Evolutionary conservation across 371 early-diverging fungal species (phyloP), one percentile per base, ranked within the genome.

Genomic region (Mortierella sp.): DNA sequence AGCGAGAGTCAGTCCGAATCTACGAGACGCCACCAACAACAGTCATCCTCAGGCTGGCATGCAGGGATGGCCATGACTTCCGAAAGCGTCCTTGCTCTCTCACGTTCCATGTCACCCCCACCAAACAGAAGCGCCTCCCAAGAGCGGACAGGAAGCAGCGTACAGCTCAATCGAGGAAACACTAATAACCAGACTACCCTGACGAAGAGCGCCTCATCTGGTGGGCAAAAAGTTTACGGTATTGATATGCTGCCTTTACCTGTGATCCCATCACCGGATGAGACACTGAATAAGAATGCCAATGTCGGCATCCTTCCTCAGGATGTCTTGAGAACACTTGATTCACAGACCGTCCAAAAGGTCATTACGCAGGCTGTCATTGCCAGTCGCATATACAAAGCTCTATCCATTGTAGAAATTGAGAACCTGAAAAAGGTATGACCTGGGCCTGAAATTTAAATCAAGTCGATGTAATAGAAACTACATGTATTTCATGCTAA

Each of bases 341-440:
- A 80, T 22, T 51, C 65, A 1, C 40, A 67, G 43, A 74, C 71
- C 34, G 60, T 74, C 29, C 80, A 80, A 55, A 80, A 74, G 45
- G 65, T 70, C 34, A 70, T 80, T 28, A 80, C 70, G 9, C 64
- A 51, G 15, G 70, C 80, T 0, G 80, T 80, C 51, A 80, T 80
- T 58, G 70, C 80, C n/a, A 80, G 75, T 19, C 70, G 80, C 10
- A 55, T 80, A 22, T 80, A 80, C 65, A 80, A 70, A 32, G 74
- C 70, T 26, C 49, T 80, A 19, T 42, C 62, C 7, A 28, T 70
- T 43, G 75, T 70, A 7, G 80, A 80, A 34, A 40, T 80, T 22
- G 80, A 70, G 42, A 70, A 47, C 45, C 68, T 80, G 19, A 70
- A 70, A 23, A 74, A 80, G 72, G 78, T 76, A 71, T 51, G 6